Base-by-base conservation (phyloP, 441 rosid species). In the Syzygium syzygioides region DNA sequence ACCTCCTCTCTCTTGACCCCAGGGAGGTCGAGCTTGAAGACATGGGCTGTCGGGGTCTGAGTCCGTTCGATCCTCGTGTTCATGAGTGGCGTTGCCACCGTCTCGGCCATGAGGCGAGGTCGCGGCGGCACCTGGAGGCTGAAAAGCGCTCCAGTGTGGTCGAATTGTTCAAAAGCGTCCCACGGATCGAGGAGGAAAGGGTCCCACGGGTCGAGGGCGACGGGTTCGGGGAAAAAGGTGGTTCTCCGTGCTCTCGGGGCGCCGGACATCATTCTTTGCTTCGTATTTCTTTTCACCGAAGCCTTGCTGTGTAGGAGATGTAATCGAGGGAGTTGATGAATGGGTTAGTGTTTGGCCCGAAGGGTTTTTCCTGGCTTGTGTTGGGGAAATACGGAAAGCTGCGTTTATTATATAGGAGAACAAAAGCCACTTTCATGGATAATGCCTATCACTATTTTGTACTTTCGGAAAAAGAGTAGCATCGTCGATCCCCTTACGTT, bases 31-130 rank as follows among this genome's bases (percentile, higher is more conserved):
- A 87, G 91, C 88, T 68, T 91, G 79, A 91, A 48, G 20, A 93
- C 68, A 25, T 91, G 91, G 57, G 91, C 90, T 1, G 92, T 93
- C 19, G 92, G 89, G 19, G 93, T 93, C 87, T 94, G 94, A 60
- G 88, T 88, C 93, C 92, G 90, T 17, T 92, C 91, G 14, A 90
- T 86, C 89, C 28, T 88, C 12, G 86, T 20, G 23, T 25, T 60
- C 50, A 23, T 84, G 54, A 88, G 26, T 9, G 89, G 87, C 25
- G 89, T 23, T 4, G 91, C 52, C 28, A 50, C n/a, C n/a, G 6
- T 71, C 83, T 45, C n/a, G 2, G 52, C 17, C 1, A 28, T 3
- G n/a, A 37, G 41, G 83, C 3, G 52, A 41, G 52, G 83, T 17
- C 9, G n/a, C 17, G n/a, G 52, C 83, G 4, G 83, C 8, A 3